Evolutionary conservation across 257 asterid species (phyloP).

Genomic region (Mitragyna speciosa): DNA sequence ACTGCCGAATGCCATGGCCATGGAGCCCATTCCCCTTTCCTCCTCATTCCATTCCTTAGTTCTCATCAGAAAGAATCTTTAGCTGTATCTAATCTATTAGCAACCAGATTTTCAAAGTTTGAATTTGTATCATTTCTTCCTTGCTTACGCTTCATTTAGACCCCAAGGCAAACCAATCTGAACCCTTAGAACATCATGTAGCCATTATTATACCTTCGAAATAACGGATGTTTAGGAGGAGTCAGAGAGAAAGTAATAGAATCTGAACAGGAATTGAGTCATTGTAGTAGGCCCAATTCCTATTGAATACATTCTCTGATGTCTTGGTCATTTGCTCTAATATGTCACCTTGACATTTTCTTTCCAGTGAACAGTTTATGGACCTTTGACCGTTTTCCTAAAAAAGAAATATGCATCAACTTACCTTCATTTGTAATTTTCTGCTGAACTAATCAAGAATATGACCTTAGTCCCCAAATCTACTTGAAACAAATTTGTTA

Average conservation of each 20-base stretch:
- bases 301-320: background rate
- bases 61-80: background rate
- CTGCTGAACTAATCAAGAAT: background rate
- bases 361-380: background rate
- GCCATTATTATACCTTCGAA: background rate
- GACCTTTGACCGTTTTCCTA: background rate
- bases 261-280: background rate
- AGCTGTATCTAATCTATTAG: background rate
- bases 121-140: background rate
- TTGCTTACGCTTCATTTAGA: background rate
- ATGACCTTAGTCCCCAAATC: background rate
- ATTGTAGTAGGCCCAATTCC: background rate
- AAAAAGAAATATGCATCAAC: background rate
- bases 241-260: background rate
- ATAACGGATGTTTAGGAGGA: too few relatives aligned
- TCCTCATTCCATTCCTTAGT: background rate
- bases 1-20: background rate
- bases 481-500: background rate
- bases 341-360: background rate
- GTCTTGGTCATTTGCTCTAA: background rate
- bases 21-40: background rate
- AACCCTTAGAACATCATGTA: background rate
- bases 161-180: background rate
- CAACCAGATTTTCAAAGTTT: background rate
- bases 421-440: background rate